Evolutionary conservation across 2,329 filamentous ascomycete genomes (phyloP).

Genomic region (Stachybotrys echinatus): DNA sequence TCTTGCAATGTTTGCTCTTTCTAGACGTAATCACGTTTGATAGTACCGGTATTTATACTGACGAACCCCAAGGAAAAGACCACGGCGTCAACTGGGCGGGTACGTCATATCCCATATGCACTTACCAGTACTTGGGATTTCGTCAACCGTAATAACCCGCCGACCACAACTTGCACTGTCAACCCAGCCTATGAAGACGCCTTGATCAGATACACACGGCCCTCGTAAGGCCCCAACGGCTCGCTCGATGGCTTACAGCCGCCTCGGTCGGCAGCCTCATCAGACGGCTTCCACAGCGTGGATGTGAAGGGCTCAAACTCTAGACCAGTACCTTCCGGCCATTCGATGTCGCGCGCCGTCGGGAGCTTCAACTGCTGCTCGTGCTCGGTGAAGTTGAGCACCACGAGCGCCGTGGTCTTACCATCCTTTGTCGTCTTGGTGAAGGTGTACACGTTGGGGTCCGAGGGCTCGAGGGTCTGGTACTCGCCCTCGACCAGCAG

Average conservation of each 20-base stretch:
- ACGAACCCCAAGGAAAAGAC: too few relatives aligned
- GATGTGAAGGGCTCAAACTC: slow-evolving; percentile 21
- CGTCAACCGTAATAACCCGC: neutral
- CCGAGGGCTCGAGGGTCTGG: slow-evolving; percentile 13
- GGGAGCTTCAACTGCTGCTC: slow-evolving; percentile 19
- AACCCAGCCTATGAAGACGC: neutral
- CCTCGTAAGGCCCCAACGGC: slow-evolving; percentile 22
- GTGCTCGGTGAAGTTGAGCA: slow-evolving; percentile 25
- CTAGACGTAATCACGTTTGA: too few relatives aligned
- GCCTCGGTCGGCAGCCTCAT: neutral
- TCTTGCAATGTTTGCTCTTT: too few relatives aligned
- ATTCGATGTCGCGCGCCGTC: slow-evolving; percentile 13
- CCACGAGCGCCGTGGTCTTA: slow-evolving; percentile 17
- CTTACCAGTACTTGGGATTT: neutral
- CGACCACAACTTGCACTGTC: neutral
- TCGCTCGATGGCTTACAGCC: slow-evolving; percentile 5
- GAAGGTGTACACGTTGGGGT: slow-evolving; percentile 20
- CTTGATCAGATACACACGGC: slow-evolving; percentile 19
- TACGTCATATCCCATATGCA: too few relatives aligned
- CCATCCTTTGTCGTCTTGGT: slow-evolving; percentile 20
- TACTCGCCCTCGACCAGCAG: slow-evolving; percentile 29
- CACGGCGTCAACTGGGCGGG: too few relatives aligned
- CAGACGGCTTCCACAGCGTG: slow-evolving; percentile 6
- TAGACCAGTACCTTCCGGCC: slow-evolving; percentile 2
- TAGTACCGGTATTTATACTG: too few relatives aligned